Evolutionary conservation across 257 asterid species (phyloP).

Genomic region (Thymus mandschuricus): DNA sequence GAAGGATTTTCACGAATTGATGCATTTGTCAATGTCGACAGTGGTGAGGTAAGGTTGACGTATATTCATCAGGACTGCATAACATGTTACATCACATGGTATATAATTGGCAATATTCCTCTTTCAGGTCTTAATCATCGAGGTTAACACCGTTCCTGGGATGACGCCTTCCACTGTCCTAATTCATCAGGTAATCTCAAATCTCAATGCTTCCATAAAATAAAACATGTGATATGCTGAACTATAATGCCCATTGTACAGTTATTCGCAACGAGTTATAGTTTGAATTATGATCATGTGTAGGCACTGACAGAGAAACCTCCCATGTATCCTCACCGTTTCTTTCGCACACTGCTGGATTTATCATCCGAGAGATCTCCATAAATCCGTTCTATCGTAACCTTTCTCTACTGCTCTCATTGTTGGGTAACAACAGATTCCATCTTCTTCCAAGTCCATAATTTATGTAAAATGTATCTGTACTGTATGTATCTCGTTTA

Average conservation of each 20-base stretch:
- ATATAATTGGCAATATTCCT: background rate
- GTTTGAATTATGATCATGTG: slow-evolving; percentile 11
- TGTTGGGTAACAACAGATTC: slow-evolving; percentile 5
- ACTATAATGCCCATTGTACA: background rate
- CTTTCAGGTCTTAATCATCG: slow-evolving; percentile 76
- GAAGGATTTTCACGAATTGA: slow-evolving; percentile 92
- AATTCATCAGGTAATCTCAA: slow-evolving; percentile 70
- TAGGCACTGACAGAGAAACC: slow-evolving; percentile 86
- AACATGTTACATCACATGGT: background rate
- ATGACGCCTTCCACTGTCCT: slow-evolving; percentile 95
- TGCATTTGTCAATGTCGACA: slow-evolving; percentile 83
- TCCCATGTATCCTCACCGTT: slow-evolving; percentile 79
- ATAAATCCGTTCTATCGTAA: slow-evolving; percentile 23
- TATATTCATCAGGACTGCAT: background rate
- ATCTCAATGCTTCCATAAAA: background rate
- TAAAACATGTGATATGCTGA: background rate
- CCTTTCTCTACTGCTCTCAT: background rate
- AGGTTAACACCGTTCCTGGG: slow-evolving; percentile 91
- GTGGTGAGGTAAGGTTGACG: slow-evolving; percentile 68
- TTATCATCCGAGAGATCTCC: slow-evolving; percentile 57
- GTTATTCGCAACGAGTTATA: background rate
- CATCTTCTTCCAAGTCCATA: background rate
- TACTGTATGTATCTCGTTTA: background rate
- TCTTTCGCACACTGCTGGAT: slow-evolving; percentile 80
- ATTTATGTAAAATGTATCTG: no score